These are phyloP conservation scores for Nidularia pulvinata DNA, from an alignment of 768 basidiomycete genomes.

Conservation along the genomic window DNA sequence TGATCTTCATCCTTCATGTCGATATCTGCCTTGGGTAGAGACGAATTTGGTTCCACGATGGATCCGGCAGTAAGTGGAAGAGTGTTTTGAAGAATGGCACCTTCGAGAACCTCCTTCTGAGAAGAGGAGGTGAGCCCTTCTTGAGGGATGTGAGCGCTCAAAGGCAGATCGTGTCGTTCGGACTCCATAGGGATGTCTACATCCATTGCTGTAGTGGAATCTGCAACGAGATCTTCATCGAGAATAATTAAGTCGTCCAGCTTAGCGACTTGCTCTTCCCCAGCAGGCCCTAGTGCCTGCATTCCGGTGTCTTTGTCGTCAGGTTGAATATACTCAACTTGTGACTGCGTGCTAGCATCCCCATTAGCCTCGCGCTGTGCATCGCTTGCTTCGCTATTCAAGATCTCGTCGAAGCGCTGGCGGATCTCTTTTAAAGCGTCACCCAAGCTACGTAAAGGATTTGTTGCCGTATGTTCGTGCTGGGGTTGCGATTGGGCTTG, in stretches of 20 bases:
- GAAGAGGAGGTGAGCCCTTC: slow-evolving; percentile 18
- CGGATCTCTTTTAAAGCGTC: slow-evolving; percentile 83
- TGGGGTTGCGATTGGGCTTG: slow-evolving; percentile 36
- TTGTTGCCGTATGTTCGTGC: slow-evolving; percentile 30
- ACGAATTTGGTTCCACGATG: slow-evolving; percentile 16
- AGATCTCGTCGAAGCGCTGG: slow-evolving; percentile 83
- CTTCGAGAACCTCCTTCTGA: slow-evolving; percentile 33
- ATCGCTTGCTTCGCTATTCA: slow-evolving; percentile 37
- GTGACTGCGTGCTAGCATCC: slow-evolving; percentile 36
- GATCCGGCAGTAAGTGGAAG: slow-evolving; percentile 6
- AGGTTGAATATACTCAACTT: slow-evolving; percentile 78
- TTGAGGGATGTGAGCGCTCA: slow-evolving; percentile 14
- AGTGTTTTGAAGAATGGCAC: slow-evolving; percentile 41
- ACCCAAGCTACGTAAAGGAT: slow-evolving; percentile 79
- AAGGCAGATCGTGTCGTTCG: slow-evolving; percentile 20
- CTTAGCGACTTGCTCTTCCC: slow-evolving; percentile 80
- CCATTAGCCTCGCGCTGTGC: slow-evolving; percentile 29
- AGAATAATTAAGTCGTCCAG: slow-evolving; percentile 79
- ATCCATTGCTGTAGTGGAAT: slow-evolving; percentile 46
- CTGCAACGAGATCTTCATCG: slow-evolving; percentile 47
- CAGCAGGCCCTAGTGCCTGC: slow-evolving; percentile 90
- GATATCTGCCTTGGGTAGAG: slow-evolving; percentile 22
- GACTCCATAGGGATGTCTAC: slow-evolving; percentile 26
- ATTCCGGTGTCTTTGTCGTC: slow-evolving; percentile 70
- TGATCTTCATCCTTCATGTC: slow-evolving; percentile 30